Base-by-base conservation (phyloP, 2,329 filamentous ascomycete species). In the Penicillium sp. region DNA sequence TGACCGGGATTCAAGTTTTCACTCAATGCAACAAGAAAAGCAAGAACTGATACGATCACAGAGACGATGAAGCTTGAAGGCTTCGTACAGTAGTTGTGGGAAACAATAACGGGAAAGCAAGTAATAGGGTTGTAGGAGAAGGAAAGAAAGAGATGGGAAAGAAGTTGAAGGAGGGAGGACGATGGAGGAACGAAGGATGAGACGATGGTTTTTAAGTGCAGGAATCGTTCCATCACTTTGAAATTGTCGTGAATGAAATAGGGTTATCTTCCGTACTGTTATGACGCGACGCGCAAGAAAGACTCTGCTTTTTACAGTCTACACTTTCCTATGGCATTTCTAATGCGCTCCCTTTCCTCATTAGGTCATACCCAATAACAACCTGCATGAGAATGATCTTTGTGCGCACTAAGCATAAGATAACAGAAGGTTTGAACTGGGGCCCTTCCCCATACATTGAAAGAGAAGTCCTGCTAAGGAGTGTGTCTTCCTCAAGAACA, bases 181-280 rank as follows among this genome's bases (percentile, higher is more conserved):
- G 51, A 41, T 18, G 44, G 26, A 49, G 29, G 41, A 47, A 31
- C 18, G 51, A 58, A 41, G 53, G 43, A 47, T 25, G 25, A 44
- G n/a, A 37, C 1, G 33, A 11, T 4, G 33, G n/a, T 4, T 4
- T 18, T 37, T 37, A 9, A 37, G 15, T 18, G n/a, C n/a, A 37
- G n/a, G 4, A n/a, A 37, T 11, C 37, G n/a, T 40, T 40, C n/a
- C 5, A 18, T 40, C 1, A 40, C 37, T 40, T 40, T 20, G 37
- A 22, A 4, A 5, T 40, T 22, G 18, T 40, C n/a, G 37, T 40
- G 37, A 40, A 40, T 40, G 18, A 40, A 22, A 11, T 31, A 14
- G 12, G 5, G 0, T 14, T 31, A 31, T 15, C 2, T 31, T 5
- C 12, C 29, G 12, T 15, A 31, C 4, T 2, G 18, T 40, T 14